phyloP scores from a whole-genome alignment of 768 basidiomycete species.

The Polyporus arcularius region DNA sequence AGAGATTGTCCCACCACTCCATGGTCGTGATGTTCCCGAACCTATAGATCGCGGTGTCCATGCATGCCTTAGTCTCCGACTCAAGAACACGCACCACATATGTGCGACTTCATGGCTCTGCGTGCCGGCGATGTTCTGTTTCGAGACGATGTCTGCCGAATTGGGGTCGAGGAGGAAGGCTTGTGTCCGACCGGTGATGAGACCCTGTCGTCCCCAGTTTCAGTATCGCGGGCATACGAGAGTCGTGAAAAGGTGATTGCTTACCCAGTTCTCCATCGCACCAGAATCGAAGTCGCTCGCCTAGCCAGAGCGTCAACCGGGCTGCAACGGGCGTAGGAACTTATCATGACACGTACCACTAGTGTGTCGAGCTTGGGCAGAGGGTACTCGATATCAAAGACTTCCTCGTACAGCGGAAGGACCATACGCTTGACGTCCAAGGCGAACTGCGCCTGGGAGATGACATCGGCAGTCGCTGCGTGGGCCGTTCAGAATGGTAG shows the following conservation, averaged over 20 bases:
- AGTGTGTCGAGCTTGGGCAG: slow-evolving; percentile 95
- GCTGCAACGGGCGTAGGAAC: neutral
- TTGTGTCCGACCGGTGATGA: slow-evolving; percentile 67
- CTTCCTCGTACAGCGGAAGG: slow-evolving; percentile 87
- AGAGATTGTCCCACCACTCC: slow-evolving; percentile 91
- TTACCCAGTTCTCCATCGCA: slow-evolving; percentile 91
- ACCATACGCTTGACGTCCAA: slow-evolving; percentile 85
- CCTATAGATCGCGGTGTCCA: slow-evolving; percentile 38
- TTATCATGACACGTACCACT: slow-evolving; percentile 47
- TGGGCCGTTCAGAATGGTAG: neutral
- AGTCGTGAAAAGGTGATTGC: neutral
- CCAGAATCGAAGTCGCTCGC: slow-evolving; percentile 87
- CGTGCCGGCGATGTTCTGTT: slow-evolving; percentile 72
- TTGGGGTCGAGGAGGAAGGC: slow-evolving; percentile 80
- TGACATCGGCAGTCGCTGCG: slow-evolving; percentile 77
- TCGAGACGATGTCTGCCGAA: slow-evolving; percentile 70
- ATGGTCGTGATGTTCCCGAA: slow-evolving; percentile 95
- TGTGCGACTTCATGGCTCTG: slow-evolving; percentile 89
- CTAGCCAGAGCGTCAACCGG: slow-evolving; percentile 23
- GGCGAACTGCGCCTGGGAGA: slow-evolving; percentile 83
- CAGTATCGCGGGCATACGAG: too few relatives aligned
- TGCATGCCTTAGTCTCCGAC: neutral
- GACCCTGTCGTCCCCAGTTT: slow-evolving; percentile 1
- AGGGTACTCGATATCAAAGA: slow-evolving; percentile 92
- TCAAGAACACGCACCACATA: slow-evolving; percentile 56